These are phyloP conservation scores for Saccharomycopsis olivae DNA, from an alignment of 805 yeast genomes.

Conservation along the genomic window DNA sequence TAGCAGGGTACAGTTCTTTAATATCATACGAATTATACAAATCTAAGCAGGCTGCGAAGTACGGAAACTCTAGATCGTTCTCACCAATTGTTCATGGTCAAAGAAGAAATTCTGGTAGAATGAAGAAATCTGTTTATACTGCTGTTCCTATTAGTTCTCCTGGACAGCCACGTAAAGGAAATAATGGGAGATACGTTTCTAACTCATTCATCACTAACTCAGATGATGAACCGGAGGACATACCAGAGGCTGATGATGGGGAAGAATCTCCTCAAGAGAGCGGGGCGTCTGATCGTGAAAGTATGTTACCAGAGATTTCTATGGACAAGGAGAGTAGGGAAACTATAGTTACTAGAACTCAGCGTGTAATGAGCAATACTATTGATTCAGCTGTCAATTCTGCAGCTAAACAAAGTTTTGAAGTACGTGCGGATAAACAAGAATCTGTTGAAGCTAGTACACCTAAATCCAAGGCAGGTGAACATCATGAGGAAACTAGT, in stretches of 20 bases:
- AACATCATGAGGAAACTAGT: not conserved
- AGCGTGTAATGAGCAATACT: no score
- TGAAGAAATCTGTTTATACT: constrained; percentile 51
- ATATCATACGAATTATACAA: constrained; percentile 42
- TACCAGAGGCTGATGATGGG: constrained; percentile 4
- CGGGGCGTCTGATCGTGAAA: not conserved
- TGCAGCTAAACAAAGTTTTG: not conserved
- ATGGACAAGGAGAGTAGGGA: not conserved
- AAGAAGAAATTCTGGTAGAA: constrained; percentile 58
- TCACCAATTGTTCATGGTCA: constrained; percentile 49
- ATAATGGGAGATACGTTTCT: constrained; percentile 16
- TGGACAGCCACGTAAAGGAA: constrained; percentile 61
- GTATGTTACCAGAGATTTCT: not conserved
- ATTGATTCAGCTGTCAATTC: no score
- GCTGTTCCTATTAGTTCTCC: constrained; percentile 92
- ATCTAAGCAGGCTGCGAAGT: constrained; percentile 35
- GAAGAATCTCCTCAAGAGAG: constrained; percentile 3
- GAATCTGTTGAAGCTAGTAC: not conserved
- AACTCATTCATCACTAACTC: constrained; percentile 27
- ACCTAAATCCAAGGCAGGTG: not conserved
- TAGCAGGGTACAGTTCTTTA: constrained; percentile 59
- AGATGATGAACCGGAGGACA: constrained; percentile 3
- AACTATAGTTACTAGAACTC: no score
- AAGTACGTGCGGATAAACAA: not conserved
- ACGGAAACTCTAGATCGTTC: not conserved